Percentiles rank a stretch among this genome's conserved stretches.
Evolutionary conservation across 306 rosid genomes (phyloP).

Genomic region (Luffa acutangula): DNA sequence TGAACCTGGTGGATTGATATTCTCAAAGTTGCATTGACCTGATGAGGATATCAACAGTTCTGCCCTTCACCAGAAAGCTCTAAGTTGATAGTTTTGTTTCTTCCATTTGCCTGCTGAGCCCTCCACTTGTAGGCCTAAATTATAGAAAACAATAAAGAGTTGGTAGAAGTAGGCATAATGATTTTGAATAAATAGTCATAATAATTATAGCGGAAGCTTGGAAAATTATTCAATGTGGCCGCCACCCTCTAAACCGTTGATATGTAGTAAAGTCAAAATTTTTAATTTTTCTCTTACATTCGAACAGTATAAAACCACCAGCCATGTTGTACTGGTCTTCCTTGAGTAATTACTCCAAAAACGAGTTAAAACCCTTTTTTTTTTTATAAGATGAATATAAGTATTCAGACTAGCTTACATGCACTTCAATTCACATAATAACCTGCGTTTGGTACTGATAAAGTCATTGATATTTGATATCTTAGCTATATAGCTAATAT

Average conservation of each 20-base stretch:
- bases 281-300: no score
- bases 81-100: constrained; percentile 27
- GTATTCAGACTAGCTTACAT: background rate
- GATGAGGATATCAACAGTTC: background rate
- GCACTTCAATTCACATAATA: background rate
- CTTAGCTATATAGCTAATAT: background rate
- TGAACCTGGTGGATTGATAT: background rate
- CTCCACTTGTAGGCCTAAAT: constrained; percentile 64
- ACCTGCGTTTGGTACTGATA: background rate
- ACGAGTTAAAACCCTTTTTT: no score
- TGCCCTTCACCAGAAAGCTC: constrained; percentile 6
- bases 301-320: no score
- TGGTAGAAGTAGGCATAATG: background rate
- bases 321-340: no score
- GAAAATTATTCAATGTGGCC: no score
- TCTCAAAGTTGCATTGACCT: background rate
- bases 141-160: background rate
- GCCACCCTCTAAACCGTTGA: no score
- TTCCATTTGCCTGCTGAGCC: constrained; percentile 26
- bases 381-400: no score
- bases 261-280: no score
- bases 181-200: background rate
- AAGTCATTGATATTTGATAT: background rate
- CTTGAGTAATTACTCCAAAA: no score
- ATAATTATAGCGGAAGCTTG: no score